Evolutionary conservation across 345 rosid genomes (phyloP).

Genomic region (Eucalyptus polybractea): DNA sequence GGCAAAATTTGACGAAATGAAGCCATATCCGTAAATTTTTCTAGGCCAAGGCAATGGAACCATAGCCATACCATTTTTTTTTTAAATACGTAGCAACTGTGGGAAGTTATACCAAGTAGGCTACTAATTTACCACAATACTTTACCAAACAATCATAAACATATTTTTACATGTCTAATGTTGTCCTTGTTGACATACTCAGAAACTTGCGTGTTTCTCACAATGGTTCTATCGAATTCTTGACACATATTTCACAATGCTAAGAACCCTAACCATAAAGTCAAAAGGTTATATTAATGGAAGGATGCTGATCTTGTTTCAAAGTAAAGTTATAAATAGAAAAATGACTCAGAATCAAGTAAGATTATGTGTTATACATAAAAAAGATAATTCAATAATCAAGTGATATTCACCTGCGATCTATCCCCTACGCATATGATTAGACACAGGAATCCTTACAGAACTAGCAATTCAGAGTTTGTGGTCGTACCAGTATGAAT

Average conservation of each 20-base stretch:
- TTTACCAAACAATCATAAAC: neutral
- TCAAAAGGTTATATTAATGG: neutral
- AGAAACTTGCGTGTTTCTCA: neutral
- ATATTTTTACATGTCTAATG: too few species aligned
- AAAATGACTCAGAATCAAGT: too few species aligned
- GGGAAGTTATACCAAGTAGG: too few species aligned
- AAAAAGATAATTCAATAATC: too few species aligned
- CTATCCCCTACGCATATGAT: neutral
- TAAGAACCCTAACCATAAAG: neutral
- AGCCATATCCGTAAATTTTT: neutral
- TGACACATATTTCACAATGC: neutral
- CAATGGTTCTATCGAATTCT: neutral
- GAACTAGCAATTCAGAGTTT: neutral
- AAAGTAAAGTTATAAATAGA: too few species aligned
- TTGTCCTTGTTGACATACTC: neutral
- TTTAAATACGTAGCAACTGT: neutral
- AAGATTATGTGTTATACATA: neutral
- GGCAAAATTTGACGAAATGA: neutral
- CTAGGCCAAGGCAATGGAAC: neutral
- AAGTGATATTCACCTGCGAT: too few species aligned
- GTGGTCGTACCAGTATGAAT: slow-evolving; percentile 23
- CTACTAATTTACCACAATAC: neutral
- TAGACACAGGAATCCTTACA: neutral
- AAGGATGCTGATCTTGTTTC: neutral
- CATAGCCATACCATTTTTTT: neutral